phyloP scores from a whole-genome alignment of 2,329 filamentous ascomycete species.

The Botrytis deweyae region DNA sequence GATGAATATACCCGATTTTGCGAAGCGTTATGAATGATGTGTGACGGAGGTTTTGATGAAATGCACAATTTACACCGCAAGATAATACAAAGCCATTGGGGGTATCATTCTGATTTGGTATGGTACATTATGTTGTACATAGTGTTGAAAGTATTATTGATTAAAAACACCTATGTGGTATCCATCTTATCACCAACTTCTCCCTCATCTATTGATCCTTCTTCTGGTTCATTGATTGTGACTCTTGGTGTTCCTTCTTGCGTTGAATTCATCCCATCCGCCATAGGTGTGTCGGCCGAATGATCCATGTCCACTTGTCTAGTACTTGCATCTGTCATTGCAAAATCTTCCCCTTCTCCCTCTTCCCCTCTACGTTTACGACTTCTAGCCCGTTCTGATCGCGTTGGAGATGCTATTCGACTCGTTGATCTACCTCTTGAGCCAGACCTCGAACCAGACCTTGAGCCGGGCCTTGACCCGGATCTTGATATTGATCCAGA shows the following conservation, averaged over 20 bases:
- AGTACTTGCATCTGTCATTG: conserved; percentile 56
- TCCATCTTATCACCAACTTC: conserved; percentile 63
- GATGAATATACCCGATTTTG: conserved; percentile 11
- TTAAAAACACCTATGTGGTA: conserved; percentile 44
- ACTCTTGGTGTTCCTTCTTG: conserved; percentile 47
- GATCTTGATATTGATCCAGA: conserved; percentile 42
- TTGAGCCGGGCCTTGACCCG: conserved; percentile 34
- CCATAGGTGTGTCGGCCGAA: conserved; percentile 35
- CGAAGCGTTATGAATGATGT: conserved; percentile 5
- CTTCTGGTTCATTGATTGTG: conserved; percentile 49
- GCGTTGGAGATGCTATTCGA: conserved; percentile 42
- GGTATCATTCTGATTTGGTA: conserved; percentile 34
- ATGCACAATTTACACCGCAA: not conserved
- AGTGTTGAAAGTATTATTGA: conserved; percentile 4
- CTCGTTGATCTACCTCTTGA: conserved; percentile 44
- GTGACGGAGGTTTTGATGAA: not conserved
- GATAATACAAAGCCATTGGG: conserved; percentile 17
- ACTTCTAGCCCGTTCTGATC: conserved; percentile 29
- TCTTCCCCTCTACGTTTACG: conserved; percentile 9
- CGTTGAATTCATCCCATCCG: conserved; percentile 28
- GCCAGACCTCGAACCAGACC: conserved; percentile 42
- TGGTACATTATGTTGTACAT: conserved; percentile 35
- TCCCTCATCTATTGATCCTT: conserved; percentile 39
- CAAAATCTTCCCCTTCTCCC: conserved; percentile 55
- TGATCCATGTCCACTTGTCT: conserved; percentile 41